phyloP scores from a whole-genome alignment of 768 basidiomycete species.

The Boletus bicolor region DNA sequence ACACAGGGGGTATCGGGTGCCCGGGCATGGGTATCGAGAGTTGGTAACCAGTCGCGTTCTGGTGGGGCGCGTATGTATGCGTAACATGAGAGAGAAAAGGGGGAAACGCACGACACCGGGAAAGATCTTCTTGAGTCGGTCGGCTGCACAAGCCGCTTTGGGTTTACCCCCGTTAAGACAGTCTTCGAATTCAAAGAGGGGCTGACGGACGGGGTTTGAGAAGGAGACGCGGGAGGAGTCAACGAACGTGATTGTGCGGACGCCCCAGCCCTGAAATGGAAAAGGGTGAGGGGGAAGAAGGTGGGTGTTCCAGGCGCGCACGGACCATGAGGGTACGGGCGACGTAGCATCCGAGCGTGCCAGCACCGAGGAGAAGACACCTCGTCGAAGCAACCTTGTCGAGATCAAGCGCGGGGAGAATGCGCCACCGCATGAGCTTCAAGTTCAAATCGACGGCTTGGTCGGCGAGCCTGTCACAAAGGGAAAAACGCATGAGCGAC shows the following conservation, averaged over 20 bases:
- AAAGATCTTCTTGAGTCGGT: conserved; percentile 79
- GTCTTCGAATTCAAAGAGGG: conserved; percentile 93
- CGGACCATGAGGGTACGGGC: conserved; percentile 80
- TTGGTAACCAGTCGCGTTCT: conserved; percentile 80
- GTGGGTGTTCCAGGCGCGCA: neutral
- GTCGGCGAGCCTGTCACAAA: conserved; percentile 66
- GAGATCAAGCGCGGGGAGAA: conserved; percentile 83
- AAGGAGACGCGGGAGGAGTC: conserved; percentile 92
- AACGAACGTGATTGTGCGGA: conserved; percentile 88
- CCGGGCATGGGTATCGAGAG: conserved; percentile 97
- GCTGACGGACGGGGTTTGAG: conserved; percentile 97
- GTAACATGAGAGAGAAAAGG: too few species aligned
- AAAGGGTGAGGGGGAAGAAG: neutral
- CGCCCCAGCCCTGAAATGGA: conserved; percentile 81
- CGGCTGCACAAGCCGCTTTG: conserved; percentile 91
- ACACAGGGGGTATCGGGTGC: conserved; percentile 73
- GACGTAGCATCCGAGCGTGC: conserved; percentile 96
- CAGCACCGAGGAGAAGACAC: conserved; percentile 89
- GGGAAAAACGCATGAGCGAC: neutral
- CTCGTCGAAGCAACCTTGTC: conserved; percentile 79
- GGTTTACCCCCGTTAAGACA: conserved; percentile 90
- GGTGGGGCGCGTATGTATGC: neutral
- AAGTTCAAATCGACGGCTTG: conserved; percentile 98
- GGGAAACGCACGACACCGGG: conserved; percentile 76
- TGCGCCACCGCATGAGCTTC: conserved; percentile 97